phyloP scores from a whole-genome alignment of 208 protist species.

The Trypanosoma brucei region DNA sequence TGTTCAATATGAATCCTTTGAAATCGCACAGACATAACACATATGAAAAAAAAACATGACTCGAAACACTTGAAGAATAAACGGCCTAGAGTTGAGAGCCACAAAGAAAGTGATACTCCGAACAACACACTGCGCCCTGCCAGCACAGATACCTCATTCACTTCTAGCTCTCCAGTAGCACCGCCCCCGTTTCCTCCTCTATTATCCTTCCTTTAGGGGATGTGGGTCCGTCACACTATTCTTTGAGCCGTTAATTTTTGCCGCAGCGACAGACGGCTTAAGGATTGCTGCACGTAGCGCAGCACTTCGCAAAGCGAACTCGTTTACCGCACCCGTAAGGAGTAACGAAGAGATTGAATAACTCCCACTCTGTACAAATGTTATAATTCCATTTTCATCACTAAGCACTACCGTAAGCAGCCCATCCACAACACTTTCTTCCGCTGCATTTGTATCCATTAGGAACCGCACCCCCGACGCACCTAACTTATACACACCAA shows the following conservation, averaged over 20 bases:
- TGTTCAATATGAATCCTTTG: too few species aligned
- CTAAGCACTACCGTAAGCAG: conserved; percentile 60
- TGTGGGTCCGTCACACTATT: too few species aligned
- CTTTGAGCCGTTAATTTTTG: not conserved
- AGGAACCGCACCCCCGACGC: conserved; percentile 36
- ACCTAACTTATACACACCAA: conserved; percentile 25
- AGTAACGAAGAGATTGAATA: conserved; percentile 40
- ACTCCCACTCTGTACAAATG: conserved; percentile 43
- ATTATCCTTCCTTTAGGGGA: too few species aligned
- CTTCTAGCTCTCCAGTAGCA: too few species aligned
- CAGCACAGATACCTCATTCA: too few species aligned
- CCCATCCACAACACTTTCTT: conserved; percentile 64
- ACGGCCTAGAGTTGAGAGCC: too few species aligned
- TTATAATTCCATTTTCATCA: conserved; percentile 43
- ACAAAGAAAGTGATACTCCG: too few species aligned
- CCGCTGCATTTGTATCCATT: conserved; percentile 69
- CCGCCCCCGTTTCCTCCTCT: too few species aligned
- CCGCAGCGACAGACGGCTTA: conserved; percentile 3
- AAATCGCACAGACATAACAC: too few species aligned
- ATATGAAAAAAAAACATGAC: too few species aligned
- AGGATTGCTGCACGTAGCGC: conserved; percentile 21
- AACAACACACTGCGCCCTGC: too few species aligned
- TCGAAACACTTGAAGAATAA: too few species aligned
- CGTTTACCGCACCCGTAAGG: conserved; percentile 23
- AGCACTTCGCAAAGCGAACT: conserved; percentile 2